Percentiles rank a stretch among this genome's conserved stretches.
Conservation (phyloP, 768 basidiomycete species). For the Pleurotus cornucopiae region DNA sequence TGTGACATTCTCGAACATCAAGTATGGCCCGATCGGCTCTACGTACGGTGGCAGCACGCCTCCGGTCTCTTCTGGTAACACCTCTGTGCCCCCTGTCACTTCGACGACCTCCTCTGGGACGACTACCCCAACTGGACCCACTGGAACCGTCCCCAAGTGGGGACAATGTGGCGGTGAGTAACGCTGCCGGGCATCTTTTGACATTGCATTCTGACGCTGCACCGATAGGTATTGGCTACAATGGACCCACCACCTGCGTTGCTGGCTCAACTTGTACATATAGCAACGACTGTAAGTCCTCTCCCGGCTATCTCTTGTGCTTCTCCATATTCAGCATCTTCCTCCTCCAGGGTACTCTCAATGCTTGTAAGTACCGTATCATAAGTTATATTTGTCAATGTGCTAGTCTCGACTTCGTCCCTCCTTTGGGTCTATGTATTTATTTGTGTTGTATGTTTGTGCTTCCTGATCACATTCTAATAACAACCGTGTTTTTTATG, state of each 20-base stretch:
- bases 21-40: conserved; percentile 31
- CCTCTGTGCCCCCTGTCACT: not conserved
- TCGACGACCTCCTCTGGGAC: not conserved
- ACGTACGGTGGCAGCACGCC: conserved; percentile 13
- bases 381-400: not conserved
- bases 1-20: conserved; percentile 38
- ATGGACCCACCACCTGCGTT: not conserved
- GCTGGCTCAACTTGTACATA: not conserved
- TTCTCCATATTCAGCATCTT: not conserved
- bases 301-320: not conserved
- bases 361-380: not conserved
- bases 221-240: not conserved
- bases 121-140: conserved; percentile 11
- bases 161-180: not conserved
- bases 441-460: not conserved
- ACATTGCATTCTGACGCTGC: not conserved
- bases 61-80: not conserved
- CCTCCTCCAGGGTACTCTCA: not conserved
- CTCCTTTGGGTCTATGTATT: not conserved
- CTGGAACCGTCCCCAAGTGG: not conserved
- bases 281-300: not conserved
- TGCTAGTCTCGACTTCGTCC: not conserved
- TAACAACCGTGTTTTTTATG: too few species aligned
- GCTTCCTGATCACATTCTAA: not conserved
- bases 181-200: not conserved